These are phyloP conservation scores for Croton laevigatus DNA, from an alignment of 441 rosid genomes.

Conservation along the genomic window DNA sequence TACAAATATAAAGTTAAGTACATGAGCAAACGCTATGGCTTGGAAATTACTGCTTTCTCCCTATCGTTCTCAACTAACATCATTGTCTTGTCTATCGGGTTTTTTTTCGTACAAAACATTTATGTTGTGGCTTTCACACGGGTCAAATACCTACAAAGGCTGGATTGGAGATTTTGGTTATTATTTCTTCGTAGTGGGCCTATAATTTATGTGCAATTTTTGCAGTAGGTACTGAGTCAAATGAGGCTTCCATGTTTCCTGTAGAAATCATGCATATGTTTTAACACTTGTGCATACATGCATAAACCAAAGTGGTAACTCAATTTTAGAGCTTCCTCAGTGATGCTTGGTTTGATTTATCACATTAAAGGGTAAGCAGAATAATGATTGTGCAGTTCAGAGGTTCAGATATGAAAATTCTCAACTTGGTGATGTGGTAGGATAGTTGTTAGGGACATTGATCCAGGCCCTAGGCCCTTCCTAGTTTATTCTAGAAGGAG, in stretches of 20 bases:
- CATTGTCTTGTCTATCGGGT: background rate
- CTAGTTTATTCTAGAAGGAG: too few relatives aligned
- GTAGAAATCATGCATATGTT: background rate
- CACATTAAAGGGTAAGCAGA: too few relatives aligned
- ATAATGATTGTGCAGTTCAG: too few relatives aligned
- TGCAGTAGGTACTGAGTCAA: background rate
- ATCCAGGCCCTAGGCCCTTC: too few relatives aligned
- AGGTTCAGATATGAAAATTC: too few relatives aligned
- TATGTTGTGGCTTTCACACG: too few relatives aligned
- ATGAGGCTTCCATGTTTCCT: background rate
- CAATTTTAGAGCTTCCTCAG: background rate
- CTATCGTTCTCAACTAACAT: background rate
- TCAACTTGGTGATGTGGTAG: too few relatives aligned
- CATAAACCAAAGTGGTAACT: too few relatives aligned
- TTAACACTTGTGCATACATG: background rate
- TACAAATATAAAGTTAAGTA: background rate
- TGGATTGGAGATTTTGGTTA: background rate
- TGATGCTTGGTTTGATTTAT: too few relatives aligned
- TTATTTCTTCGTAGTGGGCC: background rate
- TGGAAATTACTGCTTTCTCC: background rate
- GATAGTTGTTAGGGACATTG: too few relatives aligned
- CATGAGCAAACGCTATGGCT: background rate
- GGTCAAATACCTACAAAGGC: background rate
- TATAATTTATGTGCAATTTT: background rate
- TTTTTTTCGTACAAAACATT: background rate